These are phyloP conservation scores for Fusarium nelsonii DNA, from an alignment of 2,329 filamentous ascomycete genomes.

Conservation along the genomic window DNA sequence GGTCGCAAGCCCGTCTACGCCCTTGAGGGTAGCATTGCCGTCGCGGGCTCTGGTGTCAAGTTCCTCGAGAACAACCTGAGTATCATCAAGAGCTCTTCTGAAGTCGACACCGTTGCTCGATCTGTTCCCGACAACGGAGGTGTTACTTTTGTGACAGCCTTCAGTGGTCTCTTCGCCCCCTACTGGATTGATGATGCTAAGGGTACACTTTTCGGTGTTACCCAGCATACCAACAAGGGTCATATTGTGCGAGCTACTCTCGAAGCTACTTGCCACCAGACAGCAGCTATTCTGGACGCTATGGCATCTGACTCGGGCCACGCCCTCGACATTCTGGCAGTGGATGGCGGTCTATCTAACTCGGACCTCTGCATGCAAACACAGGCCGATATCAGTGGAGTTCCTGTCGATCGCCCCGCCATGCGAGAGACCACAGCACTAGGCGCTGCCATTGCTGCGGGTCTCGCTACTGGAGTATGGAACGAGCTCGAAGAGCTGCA, in stretches of 20 bases:
- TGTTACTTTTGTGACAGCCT: constrained; percentile 88
- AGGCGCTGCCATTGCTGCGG: constrained; percentile 89
- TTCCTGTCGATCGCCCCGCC: constrained; percentile 83
- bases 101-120: constrained; percentile 64
- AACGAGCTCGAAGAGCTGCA: constrained; percentile 78
- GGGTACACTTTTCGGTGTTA: constrained; percentile 88
- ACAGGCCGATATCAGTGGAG: constrained; percentile 86
- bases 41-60: constrained; percentile 84
- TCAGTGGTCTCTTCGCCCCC: constrained; percentile 89
- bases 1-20: constrained; percentile 76
- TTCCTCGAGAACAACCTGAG: constrained; percentile 75
- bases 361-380: constrained; percentile 92
- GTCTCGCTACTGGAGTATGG: constrained; percentile 86
- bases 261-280: constrained; percentile 93
- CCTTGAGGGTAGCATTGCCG: constrained; percentile 85
- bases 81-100: constrained; percentile 64
- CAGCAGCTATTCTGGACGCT: constrained; percentile 88
- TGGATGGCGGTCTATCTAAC: constrained; percentile 91
- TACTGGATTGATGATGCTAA: constrained; percentile 96
- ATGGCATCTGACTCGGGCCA: constrained; percentile 90
- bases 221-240: constrained; percentile 84
- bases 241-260: constrained; percentile 91
- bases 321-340: constrained; percentile 78
- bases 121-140: constrained; percentile 80
- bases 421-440: constrained; percentile 94